phyloP scores from a whole-genome alignment of 768 basidiomycete genomes.

The Mrakia hoshinonis region DNA sequence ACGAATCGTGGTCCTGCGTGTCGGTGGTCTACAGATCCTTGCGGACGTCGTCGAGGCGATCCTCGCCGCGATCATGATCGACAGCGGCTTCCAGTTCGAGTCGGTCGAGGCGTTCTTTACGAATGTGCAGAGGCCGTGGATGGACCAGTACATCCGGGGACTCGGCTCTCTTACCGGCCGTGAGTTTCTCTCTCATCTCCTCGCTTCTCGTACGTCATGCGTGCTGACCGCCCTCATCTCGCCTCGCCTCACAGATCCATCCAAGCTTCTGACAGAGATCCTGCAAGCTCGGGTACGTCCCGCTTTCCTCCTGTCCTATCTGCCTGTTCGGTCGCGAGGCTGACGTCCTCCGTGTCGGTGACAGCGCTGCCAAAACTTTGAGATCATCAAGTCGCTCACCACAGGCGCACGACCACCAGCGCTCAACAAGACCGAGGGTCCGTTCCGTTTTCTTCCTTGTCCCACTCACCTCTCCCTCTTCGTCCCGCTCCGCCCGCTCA shows the following conservation, averaged over 20 bases:
- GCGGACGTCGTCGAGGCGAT: constrained; percentile 74
- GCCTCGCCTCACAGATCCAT: constrained; percentile 53
- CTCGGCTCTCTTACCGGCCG: constrained; percentile 5
- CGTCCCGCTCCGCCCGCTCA: background rate
- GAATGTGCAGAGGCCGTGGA: constrained; percentile 64
- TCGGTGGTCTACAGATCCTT: constrained; percentile 49
- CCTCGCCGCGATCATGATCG: constrained; percentile 69
- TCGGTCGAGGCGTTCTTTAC: constrained; percentile 56
- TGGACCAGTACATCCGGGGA: constrained; percentile 56
- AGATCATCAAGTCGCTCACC: constrained; percentile 46
- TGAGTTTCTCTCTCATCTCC: background rate
- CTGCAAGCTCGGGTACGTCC: constrained; percentile 53
- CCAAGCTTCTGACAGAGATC: constrained; percentile 62
- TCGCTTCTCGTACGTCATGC: background rate
- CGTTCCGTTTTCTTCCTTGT: background rate
- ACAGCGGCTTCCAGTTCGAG: constrained; percentile 58
- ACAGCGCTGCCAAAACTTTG: constrained; percentile 54
- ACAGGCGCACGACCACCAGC: background rate
- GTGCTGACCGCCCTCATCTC: too few relatives aligned
- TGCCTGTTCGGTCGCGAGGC: background rate
- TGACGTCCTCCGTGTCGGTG: too few relatives aligned
- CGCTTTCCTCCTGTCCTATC: background rate
- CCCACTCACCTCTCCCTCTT: background rate
- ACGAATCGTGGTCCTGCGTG: background rate
- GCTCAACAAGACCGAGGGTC: background rate